phyloP scores from a whole-genome alignment of 2,329 filamentous ascomycete genomes.

The Pezicula radicicola region DNA sequence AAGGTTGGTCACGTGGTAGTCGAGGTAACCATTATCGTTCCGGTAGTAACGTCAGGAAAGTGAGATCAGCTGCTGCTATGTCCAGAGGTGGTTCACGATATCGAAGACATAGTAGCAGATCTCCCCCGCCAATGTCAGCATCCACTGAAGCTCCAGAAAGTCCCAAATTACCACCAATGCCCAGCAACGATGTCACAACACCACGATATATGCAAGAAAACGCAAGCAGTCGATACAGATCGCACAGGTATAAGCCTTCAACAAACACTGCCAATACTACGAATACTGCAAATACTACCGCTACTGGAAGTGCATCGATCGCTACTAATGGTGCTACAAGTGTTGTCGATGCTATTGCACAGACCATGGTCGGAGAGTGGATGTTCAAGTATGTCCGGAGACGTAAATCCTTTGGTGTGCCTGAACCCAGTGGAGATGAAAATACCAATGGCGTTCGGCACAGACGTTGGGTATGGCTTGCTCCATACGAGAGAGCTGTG shows the following conservation, averaged over 20 bases:
- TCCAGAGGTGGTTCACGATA: conserved; percentile 48
- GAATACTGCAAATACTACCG: conserved; percentile 29
- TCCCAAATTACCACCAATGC: conserved; percentile 68
- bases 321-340: conserved; percentile 66
- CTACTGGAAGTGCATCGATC: conserved; percentile 44
- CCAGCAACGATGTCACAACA: conserved; percentile 67
- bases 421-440: conserved; percentile 63
- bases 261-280: conserved; percentile 54
- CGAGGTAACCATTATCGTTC: conserved; percentile 46
- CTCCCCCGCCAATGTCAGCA: conserved; percentile 63
- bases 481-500: conserved; percentile 91
- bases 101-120: conserved; percentile 52
- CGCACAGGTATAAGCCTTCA: conserved; percentile 56
- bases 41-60: conserved; percentile 72
- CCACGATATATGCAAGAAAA: conserved; percentile 41
- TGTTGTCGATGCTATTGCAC: conserved; percentile 94
- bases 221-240: conserved; percentile 38
- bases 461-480: conserved; percentile 98
- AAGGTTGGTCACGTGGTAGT: conserved; percentile 49
- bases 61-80: conserved; percentile 77
- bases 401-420: conserved; percentile 85
- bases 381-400: conserved; percentile 89
- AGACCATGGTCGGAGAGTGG: conserved; percentile 98
- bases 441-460: conserved; percentile 70
- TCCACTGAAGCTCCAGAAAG: conserved; percentile 68